Conservation (phyloP, 495 filamentous ascomycete genomes). For the Stereocaulon alpinum region DNA sequence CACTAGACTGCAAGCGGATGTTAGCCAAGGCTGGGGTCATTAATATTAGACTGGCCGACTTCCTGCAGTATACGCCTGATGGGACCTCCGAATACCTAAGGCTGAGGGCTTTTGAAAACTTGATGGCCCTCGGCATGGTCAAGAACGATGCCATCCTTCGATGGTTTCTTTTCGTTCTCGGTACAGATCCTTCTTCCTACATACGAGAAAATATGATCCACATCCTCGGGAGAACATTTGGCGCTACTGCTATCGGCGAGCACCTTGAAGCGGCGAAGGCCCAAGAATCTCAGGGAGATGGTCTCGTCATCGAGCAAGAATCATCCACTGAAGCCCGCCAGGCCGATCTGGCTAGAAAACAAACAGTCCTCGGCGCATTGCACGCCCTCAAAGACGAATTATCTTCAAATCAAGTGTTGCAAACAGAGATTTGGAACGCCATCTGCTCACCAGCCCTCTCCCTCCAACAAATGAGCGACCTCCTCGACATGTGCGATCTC, state of each 20-base stretch:
- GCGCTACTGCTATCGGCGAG: slow-evolving; percentile 69
- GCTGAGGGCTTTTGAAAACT: slow-evolving; percentile 68
- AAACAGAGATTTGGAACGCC: slow-evolving; percentile 67
- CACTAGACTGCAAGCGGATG: slow-evolving; percentile 63
- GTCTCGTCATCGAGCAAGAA: slow-evolving; percentile 75
- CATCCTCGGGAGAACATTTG: slow-evolving; percentile 61
- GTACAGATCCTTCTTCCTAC: slow-evolving; percentile 70
- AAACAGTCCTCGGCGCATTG: slow-evolving; percentile 66
- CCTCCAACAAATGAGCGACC: slow-evolving; percentile 60
- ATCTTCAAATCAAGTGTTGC: slow-evolving; percentile 47
- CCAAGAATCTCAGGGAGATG: slow-evolving; percentile 29
- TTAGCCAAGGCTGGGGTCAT: slow-evolving; percentile 65
- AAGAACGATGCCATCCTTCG: slow-evolving; percentile 49
- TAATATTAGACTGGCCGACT: slow-evolving; percentile 49
- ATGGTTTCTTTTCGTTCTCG: slow-evolving; percentile 61
- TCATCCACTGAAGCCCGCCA: slow-evolving; percentile 56
- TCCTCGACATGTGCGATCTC: slow-evolving; percentile 64
- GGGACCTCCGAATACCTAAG: slow-evolving; percentile 73
- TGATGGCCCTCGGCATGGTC: slow-evolving; percentile 68
- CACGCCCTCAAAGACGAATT: slow-evolving; percentile 56
- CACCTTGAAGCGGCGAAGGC: slow-evolving; percentile 21
- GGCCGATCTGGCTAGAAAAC: slow-evolving; percentile 58
- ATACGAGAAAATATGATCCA: slow-evolving; percentile 59
- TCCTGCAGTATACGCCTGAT: slow-evolving; percentile 70
- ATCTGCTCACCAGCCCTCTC: slow-evolving; percentile 57